phyloP scores from a whole-genome alignment of 257 asterid species.

The Solanum raphanifolium region DNA sequence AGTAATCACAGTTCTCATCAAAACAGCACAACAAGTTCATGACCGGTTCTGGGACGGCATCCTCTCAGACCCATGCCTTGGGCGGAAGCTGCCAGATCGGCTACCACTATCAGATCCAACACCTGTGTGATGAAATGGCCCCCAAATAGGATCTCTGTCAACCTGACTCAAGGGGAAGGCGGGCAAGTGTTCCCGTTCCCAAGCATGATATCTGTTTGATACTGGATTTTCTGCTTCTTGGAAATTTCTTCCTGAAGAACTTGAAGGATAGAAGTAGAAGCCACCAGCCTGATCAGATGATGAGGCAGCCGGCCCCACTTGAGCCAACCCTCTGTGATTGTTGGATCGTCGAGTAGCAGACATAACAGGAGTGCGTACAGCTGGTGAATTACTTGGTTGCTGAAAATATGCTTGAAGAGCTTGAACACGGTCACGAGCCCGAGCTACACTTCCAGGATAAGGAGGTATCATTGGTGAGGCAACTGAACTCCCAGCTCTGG shows the following conservation, averaged over 20 bases:
- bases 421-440: conserved; percentile 58
- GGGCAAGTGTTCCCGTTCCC: conserved; percentile 56
- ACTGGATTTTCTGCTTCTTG: conserved; percentile 50
- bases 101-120: conserved; percentile 28
- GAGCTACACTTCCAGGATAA: conserved; percentile 47
- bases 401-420: conserved; percentile 67
- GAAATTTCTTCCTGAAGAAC: conserved; percentile 44
- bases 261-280: conserved; percentile 47
- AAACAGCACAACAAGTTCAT: conserved; percentile 18
- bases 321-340: conserved; percentile 43
- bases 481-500: conserved; percentile 65
- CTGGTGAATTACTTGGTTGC: conserved; percentile 43
- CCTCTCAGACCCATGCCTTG: conserved; percentile 72
- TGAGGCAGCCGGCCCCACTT: conserved; percentile 37
- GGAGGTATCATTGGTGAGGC: conserved; percentile 50
- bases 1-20: conserved; percentile 27
- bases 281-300: conserved; percentile 53
- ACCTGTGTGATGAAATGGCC: conserved; percentile 42
- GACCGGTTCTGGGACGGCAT: conserved; percentile 63
- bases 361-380: conserved; percentile 28
- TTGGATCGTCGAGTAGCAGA: conserved; percentile 45
- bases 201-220: conserved; percentile 27
- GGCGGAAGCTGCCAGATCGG: conserved; percentile 40
- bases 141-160: conserved; percentile 62
- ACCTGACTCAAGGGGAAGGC: conserved; percentile 30